phyloP scores from a whole-genome alignment of 345 rosid species.

The Populus simonii region DNA sequence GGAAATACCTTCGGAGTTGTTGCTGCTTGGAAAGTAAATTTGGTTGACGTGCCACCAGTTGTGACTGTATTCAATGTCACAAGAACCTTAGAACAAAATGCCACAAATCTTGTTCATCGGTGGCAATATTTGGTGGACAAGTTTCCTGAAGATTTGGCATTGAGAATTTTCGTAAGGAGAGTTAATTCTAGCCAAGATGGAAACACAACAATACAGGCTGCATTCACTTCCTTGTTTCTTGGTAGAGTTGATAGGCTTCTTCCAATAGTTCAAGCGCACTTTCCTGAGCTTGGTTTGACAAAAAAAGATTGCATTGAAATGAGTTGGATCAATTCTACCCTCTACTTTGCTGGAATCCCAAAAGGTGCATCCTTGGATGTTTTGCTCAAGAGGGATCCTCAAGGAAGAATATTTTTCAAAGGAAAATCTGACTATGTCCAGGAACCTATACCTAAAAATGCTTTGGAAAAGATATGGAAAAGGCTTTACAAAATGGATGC shows the following conservation, averaged over 20 bases:
- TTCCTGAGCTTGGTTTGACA: constrained; percentile 36
- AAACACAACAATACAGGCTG: not conserved
- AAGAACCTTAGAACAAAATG: constrained; percentile 2
- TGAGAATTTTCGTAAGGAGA: not conserved
- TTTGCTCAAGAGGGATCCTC: constrained; percentile 21
- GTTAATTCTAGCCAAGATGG: not conserved
- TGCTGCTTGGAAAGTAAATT: not conserved
- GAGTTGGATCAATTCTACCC: constrained; percentile 48
- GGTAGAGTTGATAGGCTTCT: constrained; percentile 21
- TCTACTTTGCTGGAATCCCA: constrained; percentile 35
- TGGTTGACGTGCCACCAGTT: constrained; percentile 1
- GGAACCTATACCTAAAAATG: constrained; percentile 28
- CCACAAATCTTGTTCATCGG: constrained; percentile 4
- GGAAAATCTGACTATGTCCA: constrained; percentile 43
- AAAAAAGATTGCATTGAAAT: constrained; percentile 38
- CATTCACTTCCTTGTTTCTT: constrained; percentile 21
- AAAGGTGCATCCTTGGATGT: constrained; percentile 15
- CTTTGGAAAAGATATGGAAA: constrained; percentile 24
- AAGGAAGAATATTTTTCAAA: constrained; percentile 9
- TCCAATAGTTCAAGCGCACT: constrained; percentile 11
- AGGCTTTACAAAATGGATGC: constrained; percentile 14
- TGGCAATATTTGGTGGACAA: constrained; percentile 12
- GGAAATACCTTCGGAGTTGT: not conserved
- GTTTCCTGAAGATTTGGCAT: not conserved
- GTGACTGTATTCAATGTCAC: not conserved